These are phyloP conservation scores for Psilocybe cyanescens DNA, from an alignment of 768 basidiomycete species.

Conservation along the genomic window DNA sequence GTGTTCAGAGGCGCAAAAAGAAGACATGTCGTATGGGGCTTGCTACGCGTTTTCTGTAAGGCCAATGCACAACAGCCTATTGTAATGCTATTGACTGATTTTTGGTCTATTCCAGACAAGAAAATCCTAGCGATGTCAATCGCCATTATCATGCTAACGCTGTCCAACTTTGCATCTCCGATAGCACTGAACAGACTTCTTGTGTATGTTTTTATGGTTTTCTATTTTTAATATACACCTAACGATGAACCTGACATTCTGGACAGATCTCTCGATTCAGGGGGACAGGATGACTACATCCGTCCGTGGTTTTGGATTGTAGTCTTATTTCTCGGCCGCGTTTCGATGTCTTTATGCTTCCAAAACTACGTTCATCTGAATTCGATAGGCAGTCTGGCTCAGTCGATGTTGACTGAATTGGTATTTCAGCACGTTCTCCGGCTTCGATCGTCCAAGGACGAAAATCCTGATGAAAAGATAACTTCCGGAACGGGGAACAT, in stretches of 20 bases:
- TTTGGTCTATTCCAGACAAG: conserved; percentile 10
- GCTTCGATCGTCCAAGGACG: conserved; percentile 59
- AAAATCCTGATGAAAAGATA: conserved; percentile 20
- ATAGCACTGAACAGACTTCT: conserved; percentile 47
- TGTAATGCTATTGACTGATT: neutral
- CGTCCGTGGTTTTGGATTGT: conserved; percentile 73
- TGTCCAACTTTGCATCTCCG: conserved; percentile 40
- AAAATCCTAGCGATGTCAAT: conserved; percentile 34
- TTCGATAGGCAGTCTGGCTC: conserved; percentile 44
- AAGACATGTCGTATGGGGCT: conserved; percentile 48
- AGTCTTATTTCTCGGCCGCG: conserved; percentile 53
- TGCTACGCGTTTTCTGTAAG: conserved; percentile 42
- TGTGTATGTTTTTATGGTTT: conserved; percentile 27
- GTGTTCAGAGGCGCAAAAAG: conserved; percentile 40
- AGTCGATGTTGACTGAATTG: conserved; percentile 47
- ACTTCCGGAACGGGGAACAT: conserved; percentile 24
- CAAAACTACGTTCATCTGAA: conserved; percentile 60
- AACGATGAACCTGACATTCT: neutral
- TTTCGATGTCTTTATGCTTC: conserved; percentile 45
- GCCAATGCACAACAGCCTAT: neutral
- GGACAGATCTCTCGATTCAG: conserved; percentile 58
- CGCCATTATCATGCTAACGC: conserved; percentile 29
- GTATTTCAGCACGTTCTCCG: conserved; percentile 55
- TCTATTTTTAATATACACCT: neutral
- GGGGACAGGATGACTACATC: conserved; percentile 49